Conservation (phyloP, 176 grass and related monocot species). For the Musa troglodytarum region DNA sequence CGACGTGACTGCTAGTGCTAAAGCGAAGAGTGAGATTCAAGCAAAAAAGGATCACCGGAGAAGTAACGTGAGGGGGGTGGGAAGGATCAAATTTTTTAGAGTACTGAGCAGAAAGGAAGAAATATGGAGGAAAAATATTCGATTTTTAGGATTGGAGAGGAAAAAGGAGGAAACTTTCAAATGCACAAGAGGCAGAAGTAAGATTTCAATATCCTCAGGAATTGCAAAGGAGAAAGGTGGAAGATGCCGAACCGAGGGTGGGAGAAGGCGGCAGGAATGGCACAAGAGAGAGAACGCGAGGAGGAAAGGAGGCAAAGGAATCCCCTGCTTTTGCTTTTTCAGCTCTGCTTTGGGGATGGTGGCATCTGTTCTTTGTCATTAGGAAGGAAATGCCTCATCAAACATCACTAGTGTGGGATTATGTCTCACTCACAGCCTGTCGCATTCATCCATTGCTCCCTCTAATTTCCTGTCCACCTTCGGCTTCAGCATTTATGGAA, state of each 20-base stretch:
- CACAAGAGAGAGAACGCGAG: not conserved
- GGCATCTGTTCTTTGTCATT: slow-evolving; percentile 4
- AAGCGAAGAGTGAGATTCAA: not conserved
- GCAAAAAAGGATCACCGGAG: not conserved
- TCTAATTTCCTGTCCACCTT: not conserved
- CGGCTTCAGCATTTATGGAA: not conserved
- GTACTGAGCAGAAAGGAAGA: not conserved
- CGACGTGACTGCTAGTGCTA: not conserved
- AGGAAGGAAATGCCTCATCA: slow-evolving; percentile 2
- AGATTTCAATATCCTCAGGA: no score
- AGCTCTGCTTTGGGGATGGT: not conserved
- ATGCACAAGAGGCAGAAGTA: not conserved
- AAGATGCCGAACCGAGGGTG: not conserved
- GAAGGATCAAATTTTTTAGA: slow-evolving; percentile 1
- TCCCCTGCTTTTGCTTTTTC: slow-evolving; percentile 8
- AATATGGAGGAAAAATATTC: not conserved
- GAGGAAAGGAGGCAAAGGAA: not conserved
- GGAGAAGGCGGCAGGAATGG: not conserved
- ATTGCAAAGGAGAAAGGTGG: not conserved
- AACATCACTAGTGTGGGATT: not conserved
- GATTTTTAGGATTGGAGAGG: slow-evolving; percentile 9
- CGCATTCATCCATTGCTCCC: not conserved
- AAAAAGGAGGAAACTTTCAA: not conserved
- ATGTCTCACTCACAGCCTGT: slow-evolving; percentile 9
- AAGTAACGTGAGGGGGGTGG: not conserved